Evolutionary conservation across 768 basidiomycete species (phyloP), one percentile per base, ranked within the genome.

Genomic region (Lactarius sp.): DNA sequence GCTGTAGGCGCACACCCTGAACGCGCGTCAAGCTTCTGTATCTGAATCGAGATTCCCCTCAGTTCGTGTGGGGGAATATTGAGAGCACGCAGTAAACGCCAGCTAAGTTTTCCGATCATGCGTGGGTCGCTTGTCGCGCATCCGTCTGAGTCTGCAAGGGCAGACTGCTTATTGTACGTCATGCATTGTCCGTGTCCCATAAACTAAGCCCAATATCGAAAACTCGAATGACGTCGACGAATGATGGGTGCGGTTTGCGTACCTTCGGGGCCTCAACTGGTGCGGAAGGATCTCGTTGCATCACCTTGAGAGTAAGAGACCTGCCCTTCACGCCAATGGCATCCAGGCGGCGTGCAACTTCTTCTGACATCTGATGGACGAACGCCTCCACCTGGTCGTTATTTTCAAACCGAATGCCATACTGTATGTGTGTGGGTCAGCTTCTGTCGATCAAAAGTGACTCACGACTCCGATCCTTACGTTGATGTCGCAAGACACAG

Each of bases 401-500:
- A 60, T 85, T 85, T 69, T 89, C 84, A 73, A 98, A 98, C 4
- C 97, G 86, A 60, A 99, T 97, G 0, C 94, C 97, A 72, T 98
- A 99, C 94, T 97, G 60, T 4, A n/a, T 55, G 56, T 33, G 46
- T 36, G 52, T 47, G 39, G 55, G n/a, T 41, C 16, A 60, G 56
- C 20, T 44, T 50, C 12, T 65, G 36, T 47, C 34, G 58, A 50
- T 70, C 47, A 68, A 56, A 36, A 36, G 13, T 58, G 47, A 67
- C 10, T 20, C 36, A 18, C 56, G 41, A 18, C 34, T 27, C 36
- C 42, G 7, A 81, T 59, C 47, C 92, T 71, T 68, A 95, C 94
- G 70, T 94, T 99, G 70, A 98, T 90, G 72, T 98, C 96, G 62
- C 92, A 94, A 12, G 90, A 93, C 20, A 99, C 93, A 6, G 88